Conservation (phyloP, 2,329 filamentous ascomycete genomes). For the Xylaria sp. region DNA sequence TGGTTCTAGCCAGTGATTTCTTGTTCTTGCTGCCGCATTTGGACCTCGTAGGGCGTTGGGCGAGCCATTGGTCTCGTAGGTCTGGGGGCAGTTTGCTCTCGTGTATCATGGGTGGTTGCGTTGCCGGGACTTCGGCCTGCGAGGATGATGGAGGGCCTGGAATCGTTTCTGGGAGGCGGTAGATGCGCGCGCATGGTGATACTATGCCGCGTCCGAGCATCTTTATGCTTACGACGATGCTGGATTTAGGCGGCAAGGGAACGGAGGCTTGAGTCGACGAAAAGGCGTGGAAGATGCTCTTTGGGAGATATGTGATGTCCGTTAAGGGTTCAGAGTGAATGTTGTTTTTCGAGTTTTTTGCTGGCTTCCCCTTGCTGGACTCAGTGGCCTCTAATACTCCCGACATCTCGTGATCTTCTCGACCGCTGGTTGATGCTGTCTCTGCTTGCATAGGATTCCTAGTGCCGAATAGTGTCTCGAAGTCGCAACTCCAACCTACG, state of each 20-base stretch:
- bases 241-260: conserved; percentile 51
- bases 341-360: conserved; percentile 18
- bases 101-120: conserved; percentile 48
- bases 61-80: conserved; percentile 78
- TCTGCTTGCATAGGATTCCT: conserved; percentile 38
- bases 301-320: conserved; percentile 53
- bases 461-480: conserved; percentile 72
- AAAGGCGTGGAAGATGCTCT: conserved; percentile 52
- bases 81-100: conserved; percentile 55
- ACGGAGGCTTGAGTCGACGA: conserved; percentile 41
- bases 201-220: conserved; percentile 78
- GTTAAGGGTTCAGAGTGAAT: conserved; percentile 40
- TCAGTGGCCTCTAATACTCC: conserved; percentile 7
- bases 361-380: conserved; percentile 3
- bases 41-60: conserved; percentile 52
- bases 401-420: conserved; percentile 27
- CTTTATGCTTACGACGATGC: conserved; percentile 73
- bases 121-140: conserved; percentile 60
- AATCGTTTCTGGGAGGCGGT: conserved; percentile 73
- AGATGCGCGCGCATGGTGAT: conserved; percentile 80
- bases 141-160: conserved; percentile 31
- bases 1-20: conserved; percentile 29
- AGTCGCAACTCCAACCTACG: conserved; percentile 84
- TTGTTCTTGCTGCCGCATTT: conserved; percentile 42
- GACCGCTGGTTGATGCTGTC: conserved; percentile 11